Evolutionary conservation across 2,329 filamentous ascomycete genomes (phyloP).

Genomic region (Fusarium sp.): DNA sequence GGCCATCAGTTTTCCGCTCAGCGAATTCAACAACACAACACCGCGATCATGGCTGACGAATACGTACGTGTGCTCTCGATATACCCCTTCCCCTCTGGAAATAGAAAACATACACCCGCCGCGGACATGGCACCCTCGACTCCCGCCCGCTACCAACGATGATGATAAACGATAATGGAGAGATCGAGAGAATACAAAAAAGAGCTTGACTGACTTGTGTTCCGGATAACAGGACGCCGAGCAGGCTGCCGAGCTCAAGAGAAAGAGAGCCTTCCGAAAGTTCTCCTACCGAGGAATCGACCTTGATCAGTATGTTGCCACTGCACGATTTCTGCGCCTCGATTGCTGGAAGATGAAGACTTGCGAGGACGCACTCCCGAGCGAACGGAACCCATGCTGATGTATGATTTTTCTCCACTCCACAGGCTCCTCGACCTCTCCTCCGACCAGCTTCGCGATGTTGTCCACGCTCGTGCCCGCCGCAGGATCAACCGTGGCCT

Average conservation of each 20-base stretch:
- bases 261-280: constrained; percentile 99
- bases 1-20: constrained; percentile 56
- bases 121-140: constrained; percentile 36
- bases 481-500: constrained; percentile 99
- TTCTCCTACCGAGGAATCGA: constrained; percentile 99
- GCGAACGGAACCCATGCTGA: constrained; percentile 34
- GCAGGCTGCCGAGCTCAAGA: constrained; percentile 99
- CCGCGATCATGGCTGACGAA: constrained; percentile 85
- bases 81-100: constrained; percentile 6
- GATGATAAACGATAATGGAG: not conserved
- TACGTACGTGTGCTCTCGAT: constrained; percentile 73
- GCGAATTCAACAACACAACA: constrained; percentile 57
- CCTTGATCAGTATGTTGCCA: constrained; percentile 89
- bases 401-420: constrained; percentile 16
- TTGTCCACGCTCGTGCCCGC: constrained; percentile 98
- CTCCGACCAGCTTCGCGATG: constrained; percentile 98
- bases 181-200: constrained; percentile 11
- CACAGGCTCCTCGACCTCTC: constrained; percentile 95
- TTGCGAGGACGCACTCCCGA: constrained; percentile 5
- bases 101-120: constrained; percentile 17
- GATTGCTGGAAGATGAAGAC: constrained; percentile 25
- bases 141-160: constrained; percentile 20
- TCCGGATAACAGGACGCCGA: constrained; percentile 79
- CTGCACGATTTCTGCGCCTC: constrained; percentile 43
- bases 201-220: constrained; percentile 46